phyloP scores from a whole-genome alignment of 306 rosid species.

The Rubus idaeus region DNA sequence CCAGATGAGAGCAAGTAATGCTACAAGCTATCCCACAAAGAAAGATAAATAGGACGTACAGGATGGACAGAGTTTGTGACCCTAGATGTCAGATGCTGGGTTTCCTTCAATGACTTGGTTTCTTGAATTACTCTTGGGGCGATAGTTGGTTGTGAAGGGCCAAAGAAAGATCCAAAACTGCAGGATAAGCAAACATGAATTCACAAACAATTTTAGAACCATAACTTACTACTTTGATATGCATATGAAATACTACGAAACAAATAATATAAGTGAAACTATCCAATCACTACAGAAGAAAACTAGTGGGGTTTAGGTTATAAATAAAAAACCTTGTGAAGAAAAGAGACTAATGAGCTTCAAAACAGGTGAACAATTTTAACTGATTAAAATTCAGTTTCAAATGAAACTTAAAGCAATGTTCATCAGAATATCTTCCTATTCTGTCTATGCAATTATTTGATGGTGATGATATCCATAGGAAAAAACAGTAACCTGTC shows the following conservation, averaged over 20 bases:
- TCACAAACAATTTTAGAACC: background rate
- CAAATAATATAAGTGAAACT: background rate
- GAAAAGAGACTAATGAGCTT: background rate
- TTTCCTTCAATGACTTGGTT: constrained; percentile 83
- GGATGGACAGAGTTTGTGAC: constrained; percentile 41
- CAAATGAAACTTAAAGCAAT: background rate
- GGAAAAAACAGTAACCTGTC: background rate
- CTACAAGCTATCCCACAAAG: constrained; percentile 8
- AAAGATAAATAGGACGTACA: constrained; percentile 41
- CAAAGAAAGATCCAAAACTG: constrained; percentile 95
- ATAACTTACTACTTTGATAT: background rate
- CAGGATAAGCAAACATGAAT: constrained; percentile 23
- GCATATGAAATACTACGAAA: background rate
- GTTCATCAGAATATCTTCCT: background rate
- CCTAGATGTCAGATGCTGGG: constrained; percentile 59
- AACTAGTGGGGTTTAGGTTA: background rate
- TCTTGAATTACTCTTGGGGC: constrained; percentile 90
- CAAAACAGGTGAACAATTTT: background rate
- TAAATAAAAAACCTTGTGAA: background rate
- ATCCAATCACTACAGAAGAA: background rate
- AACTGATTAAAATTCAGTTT: background rate
- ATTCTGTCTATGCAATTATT: background rate
- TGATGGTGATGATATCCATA: background rate
- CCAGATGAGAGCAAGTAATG: background rate
- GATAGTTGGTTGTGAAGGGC: constrained; percentile 81